These are phyloP conservation scores for Fusarium coicis DNA, from an alignment of 2,329 filamentous ascomycete species.

Conservation along the genomic window DNA sequence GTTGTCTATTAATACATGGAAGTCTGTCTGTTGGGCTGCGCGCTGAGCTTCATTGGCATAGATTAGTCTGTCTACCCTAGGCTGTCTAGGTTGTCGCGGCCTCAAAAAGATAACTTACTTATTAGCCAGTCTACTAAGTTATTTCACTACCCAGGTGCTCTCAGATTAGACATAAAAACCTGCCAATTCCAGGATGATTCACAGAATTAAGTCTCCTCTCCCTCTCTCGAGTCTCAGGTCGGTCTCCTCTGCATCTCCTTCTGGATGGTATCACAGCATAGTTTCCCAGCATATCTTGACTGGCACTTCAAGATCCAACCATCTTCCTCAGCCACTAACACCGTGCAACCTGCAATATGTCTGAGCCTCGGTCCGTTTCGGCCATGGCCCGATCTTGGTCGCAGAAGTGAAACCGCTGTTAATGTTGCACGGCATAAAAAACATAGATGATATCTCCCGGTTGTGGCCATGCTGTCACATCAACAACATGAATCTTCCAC, in stretches of 20 bases:
- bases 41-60: conserved; percentile 13
- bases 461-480: background rate
- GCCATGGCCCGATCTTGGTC: conserved; percentile 24
- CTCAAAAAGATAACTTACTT: background rate
- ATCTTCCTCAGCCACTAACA: conserved; percentile 5
- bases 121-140: background rate
- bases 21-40: conserved; percentile 8
- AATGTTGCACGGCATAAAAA: conserved; percentile 19
- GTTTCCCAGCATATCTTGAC: background rate
- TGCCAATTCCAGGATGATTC: background rate
- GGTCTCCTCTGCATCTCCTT: conserved; percentile 12
- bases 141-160: background rate
- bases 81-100: background rate
- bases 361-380: conserved; percentile 35
- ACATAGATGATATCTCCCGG: conserved; percentile 14
- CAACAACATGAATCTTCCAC: background rate
- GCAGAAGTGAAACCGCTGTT: conserved; percentile 19
- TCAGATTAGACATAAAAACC: background rate
- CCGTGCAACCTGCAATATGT: background rate
- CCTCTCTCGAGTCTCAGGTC: conserved; percentile 8
- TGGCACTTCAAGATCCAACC: conserved; percentile 8
- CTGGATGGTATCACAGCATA: conserved; percentile 25
- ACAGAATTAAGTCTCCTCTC: background rate
- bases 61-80: background rate
- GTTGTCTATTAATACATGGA: background rate